Evolutionary conservation across 345 rosid genomes (phyloP).

Genomic region (Balakata baccata): DNA sequence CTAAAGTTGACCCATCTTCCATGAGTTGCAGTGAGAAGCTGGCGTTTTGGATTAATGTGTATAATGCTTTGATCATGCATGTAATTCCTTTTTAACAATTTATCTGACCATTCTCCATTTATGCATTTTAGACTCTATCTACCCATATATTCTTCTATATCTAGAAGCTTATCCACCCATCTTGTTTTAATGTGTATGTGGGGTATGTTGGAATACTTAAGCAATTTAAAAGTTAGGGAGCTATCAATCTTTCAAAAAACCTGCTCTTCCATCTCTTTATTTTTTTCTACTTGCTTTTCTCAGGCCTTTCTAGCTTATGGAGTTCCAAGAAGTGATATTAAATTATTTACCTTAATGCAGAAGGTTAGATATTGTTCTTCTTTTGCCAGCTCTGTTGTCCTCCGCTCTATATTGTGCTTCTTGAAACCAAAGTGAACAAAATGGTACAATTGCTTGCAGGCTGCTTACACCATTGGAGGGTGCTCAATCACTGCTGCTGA

Average conservation of each 20-base stretch:
- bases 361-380: slow-evolving; percentile 49
- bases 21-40: slow-evolving; percentile 75
- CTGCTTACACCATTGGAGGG: slow-evolving; percentile 61
- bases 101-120: background rate
- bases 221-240: background rate
- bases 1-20: slow-evolving; percentile 72
- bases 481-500: slow-evolving; percentile 52
- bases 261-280: slow-evolving; percentile 3
- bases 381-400: background rate
- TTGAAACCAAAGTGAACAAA: slow-evolving; percentile 16
- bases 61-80: slow-evolving; percentile 95
- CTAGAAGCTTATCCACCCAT: background rate
- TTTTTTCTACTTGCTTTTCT: slow-evolving; percentile 12
- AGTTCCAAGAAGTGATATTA: slow-evolving; percentile 85
- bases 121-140: background rate
- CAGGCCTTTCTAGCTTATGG: slow-evolving; percentile 98
- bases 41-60: slow-evolving; percentile 95
- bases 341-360: slow-evolving; percentile 93
- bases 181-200: background rate
- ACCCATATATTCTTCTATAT: background rate
- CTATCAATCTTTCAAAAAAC: background rate
- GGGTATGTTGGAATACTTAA: background rate
- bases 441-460: slow-evolving; percentile 39
- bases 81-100: slow-evolving; percentile 39
- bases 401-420: background rate